Base-by-base conservation (phyloP, 495 filamentous ascomycete species). In the Lophiotrema nucula region DNA sequence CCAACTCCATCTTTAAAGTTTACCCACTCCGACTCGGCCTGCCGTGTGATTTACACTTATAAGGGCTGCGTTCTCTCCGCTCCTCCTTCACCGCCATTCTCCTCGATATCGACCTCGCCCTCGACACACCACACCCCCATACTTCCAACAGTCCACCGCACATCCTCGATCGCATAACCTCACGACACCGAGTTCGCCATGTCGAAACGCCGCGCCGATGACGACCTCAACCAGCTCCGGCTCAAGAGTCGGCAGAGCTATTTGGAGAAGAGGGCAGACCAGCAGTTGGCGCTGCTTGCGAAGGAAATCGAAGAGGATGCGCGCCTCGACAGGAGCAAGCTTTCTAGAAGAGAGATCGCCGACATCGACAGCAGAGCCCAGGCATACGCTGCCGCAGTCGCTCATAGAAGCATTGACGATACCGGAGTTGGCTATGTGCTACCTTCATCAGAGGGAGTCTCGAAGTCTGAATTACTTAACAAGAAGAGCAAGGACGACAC, bases 221-320 rank as follows among this genome's bases (percentile, higher is more conserved):
- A 49, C 12, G 18, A 58, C 5, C 83, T 93, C 73, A 82, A 83
- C 10, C 89, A 92, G 63, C 72, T 96, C 6, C 77, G 93, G 12
- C 76, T 93, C 64, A 79, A 89, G 26, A 95, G 90, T 5, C 82
- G 93, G 44, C 91, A 97, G 67, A 87, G 93, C 62, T 98, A 98
- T 68, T 76, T 98, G 24, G 88, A 89, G 73, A 98, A 97, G 76
- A 77, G 93, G 33, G 92, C 97, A 68, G 77, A 86, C 0, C 90
- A 97, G 75, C 82, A 87, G 59, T 73, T 98, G 22, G 89, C 88
- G 0, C 75, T 97, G 13, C 72, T 97, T 28, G 83, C 92, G 18
- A 89, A 88, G 66, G 92, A 98, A 67, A 92, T 98, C n/a, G 82
- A 81, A 1, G 93, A 97, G 62, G 93, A 98, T 67, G 82, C 85